Conservation (phyloP, 768 basidiomycete species). For the Phlebiopsis flavidoalba region DNA sequence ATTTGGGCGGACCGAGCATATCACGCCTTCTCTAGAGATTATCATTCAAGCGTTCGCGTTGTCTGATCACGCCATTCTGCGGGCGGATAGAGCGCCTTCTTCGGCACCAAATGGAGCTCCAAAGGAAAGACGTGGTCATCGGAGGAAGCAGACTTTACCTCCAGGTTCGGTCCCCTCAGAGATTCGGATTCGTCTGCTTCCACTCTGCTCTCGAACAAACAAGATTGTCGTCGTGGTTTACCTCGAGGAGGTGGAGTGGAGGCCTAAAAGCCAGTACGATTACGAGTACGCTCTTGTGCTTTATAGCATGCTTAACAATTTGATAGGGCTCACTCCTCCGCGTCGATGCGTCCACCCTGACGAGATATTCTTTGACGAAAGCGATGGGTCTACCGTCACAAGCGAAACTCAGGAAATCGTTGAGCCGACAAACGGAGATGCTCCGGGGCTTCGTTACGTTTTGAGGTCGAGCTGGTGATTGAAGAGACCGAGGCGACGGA, state of each 20-base stretch:
- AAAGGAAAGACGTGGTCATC: background rate
- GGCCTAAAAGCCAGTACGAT: background rate
- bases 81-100: constrained; percentile 14
- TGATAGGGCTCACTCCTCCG: too few species aligned
- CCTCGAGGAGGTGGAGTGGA: constrained; percentile 4
- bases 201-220: too few species aligned
- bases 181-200: constrained; percentile 7
- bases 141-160: constrained; percentile 4
- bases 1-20: background rate
- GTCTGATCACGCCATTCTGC: constrained; percentile 11
- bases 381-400: too few species aligned
- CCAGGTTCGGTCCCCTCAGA: constrained; percentile 8
- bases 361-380: background rate
- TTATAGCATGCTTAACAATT: too few species aligned
- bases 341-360: background rate
- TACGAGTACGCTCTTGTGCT: too few species aligned
- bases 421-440: too few species aligned
- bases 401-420: too few species aligned
- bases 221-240: constrained; percentile 14
- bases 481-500: background rate
- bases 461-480: too few species aligned
- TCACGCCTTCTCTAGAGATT: background rate
- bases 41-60: constrained; percentile 12
- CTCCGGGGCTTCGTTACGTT: background rate
- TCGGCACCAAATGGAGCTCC: constrained; percentile 7